Base-by-base conservation (phyloP, 352 stramenopile genomes). In the Thraustochytrium sp. region DNA sequence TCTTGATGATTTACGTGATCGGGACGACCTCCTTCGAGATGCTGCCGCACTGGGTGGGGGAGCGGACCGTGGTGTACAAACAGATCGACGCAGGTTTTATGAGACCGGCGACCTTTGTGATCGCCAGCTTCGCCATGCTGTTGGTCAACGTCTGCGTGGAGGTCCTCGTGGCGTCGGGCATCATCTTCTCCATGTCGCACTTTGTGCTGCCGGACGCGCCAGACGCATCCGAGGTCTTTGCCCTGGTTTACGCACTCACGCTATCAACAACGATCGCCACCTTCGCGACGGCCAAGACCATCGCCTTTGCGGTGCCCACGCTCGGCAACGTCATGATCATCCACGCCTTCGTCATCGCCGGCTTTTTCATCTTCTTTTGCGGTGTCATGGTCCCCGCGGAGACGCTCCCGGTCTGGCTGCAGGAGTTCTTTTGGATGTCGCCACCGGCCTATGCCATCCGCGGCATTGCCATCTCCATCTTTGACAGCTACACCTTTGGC, bases 401-500 rank as follows among this genome's bases (percentile, higher is more conserved):
- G 21, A 72, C 59, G 40, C 16, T 72, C 1, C 13, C 59, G 21
- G 26, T 29, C 36, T 72, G 59, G 59, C 40, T 72, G 11, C 9
- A 44, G 26, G 42, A 31, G 59, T n/a, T 72, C 9, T 44, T 46
- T 26, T 72, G 59, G 59, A 13, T 72, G 26, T 72, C 59, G 34
- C 59, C 59, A 11, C 5, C 31, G 8, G 23, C 13, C 34, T 29
- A 72, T 26, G 26, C 9, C 13, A 11, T 42, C 8, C 59, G 59
- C 3, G 59, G 13, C n/a, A 18, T 26, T 16, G 36, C 59, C 16
- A 44, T 72, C 8, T 13, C 36, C 40, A 3, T 72, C 21, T 46
- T 72, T 2, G 59, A 72, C 59, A 72, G 59, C 59, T 16, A 72
- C 13, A 72, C 59, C 59, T 72, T 72, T 72, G 59, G 26, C 21